These are phyloP conservation scores for Celoporthe dispersa DNA, from an alignment of 2,329 filamentous ascomycete genomes.

Conservation along the genomic window DNA sequence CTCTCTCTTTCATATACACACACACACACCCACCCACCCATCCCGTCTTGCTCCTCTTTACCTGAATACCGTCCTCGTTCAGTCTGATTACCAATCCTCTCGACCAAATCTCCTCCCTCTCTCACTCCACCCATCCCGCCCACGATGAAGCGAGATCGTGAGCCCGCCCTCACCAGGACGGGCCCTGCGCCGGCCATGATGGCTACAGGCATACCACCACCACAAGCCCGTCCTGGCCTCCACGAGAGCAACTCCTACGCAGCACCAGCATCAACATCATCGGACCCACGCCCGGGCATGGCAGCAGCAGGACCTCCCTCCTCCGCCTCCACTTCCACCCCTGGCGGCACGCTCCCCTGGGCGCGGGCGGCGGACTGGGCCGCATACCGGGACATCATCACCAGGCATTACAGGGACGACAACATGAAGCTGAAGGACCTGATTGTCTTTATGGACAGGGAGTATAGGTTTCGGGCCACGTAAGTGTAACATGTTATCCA, in stretches of 20 bases:
- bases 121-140: too few relatives aligned
- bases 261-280: neutral
- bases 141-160: neutral
- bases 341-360: conserved; percentile 1
- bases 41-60: too few relatives aligned
- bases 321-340: neutral
- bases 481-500: neutral
- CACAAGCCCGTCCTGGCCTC: too few relatives aligned
- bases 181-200: neutral
- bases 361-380: conserved; percentile 20
- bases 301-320: neutral
- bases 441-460: conserved; percentile 24
- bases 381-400: conserved; percentile 20
- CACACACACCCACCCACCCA: neutral
- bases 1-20: neutral
- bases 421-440: conserved; percentile 26
- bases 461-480: conserved; percentile 22
- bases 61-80: too few relatives aligned
- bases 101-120: neutral
- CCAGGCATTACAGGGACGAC: conserved; percentile 20
- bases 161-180: neutral
- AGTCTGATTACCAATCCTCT: too few relatives aligned
- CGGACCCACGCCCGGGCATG: neutral
- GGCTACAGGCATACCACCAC: too few relatives aligned
- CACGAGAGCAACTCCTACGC: too few relatives aligned